Conservation (phyloP, 2,329 filamentous ascomycete genomes). For the Clonostachys solani region DNA sequence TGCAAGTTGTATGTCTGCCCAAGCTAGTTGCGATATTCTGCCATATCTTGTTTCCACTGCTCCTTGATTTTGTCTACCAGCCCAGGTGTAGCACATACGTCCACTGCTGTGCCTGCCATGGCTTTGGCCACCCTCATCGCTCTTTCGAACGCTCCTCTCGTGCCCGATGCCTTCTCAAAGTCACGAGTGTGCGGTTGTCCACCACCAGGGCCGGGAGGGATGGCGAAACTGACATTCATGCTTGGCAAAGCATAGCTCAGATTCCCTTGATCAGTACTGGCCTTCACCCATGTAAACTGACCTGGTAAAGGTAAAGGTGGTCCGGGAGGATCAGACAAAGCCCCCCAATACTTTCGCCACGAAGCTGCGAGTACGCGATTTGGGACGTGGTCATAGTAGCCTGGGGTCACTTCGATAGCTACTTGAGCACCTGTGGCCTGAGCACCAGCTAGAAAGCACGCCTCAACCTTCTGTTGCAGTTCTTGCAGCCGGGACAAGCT, state of each 20-base stretch:
- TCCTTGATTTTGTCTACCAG: slow-evolving; percentile 11
- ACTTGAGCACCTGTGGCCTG: slow-evolving; percentile 40
- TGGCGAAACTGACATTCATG: slow-evolving; percentile 46
- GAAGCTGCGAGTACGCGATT: slow-evolving; percentile 41
- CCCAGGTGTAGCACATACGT: slow-evolving; percentile 10
- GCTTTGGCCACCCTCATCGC: slow-evolving; percentile 13
- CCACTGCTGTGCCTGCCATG: slow-evolving; percentile 13
- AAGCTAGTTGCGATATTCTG: no score
- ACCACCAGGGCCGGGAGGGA: slow-evolving; percentile 26
- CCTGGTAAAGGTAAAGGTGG: slow-evolving; percentile 21
- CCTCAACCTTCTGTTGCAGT: slow-evolving; percentile 33
- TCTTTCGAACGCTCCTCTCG: slow-evolving; percentile 10
- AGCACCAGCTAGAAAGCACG: slow-evolving; percentile 33
- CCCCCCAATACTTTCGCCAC: slow-evolving; percentile 39
- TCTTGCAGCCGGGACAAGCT: slow-evolving; percentile 10
- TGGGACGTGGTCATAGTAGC: slow-evolving; percentile 50
- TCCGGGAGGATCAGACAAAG: slow-evolving; percentile 19
- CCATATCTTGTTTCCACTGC: slow-evolving; percentile 14
- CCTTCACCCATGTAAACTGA: slow-evolving; percentile 40
- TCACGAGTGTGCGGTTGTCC: slow-evolving; percentile 12
- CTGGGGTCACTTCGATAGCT: slow-evolving; percentile 26
- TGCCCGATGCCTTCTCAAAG: slow-evolving; percentile 13
- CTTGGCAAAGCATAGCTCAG: slow-evolving; percentile 53
- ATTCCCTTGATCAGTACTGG: slow-evolving; percentile 56
- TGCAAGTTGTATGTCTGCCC: no score